Evolutionary conservation across 129 eudicot genomes (phyloP).

Genomic region (Kitagawia praeruptora): DNA sequence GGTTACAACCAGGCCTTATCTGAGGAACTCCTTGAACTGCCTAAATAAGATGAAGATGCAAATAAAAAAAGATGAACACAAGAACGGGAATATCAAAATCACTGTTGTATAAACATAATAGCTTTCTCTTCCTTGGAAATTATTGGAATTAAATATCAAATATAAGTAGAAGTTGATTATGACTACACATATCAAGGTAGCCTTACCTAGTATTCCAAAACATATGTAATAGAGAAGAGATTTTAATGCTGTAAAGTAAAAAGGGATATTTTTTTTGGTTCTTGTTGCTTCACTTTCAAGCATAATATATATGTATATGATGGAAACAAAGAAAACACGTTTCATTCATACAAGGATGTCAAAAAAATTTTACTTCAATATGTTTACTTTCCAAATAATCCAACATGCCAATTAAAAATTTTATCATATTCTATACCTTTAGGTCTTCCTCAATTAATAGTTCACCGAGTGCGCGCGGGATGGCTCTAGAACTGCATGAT

Average conservation of each 20-base stretch:
- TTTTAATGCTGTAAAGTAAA: neutral
- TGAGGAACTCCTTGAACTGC: constrained; percentile 46
- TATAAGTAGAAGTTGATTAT: neutral
- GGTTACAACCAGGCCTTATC: constrained; percentile 46
- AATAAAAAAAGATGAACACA: neutral
- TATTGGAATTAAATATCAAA: neutral
- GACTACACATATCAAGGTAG: neutral
- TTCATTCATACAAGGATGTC: neutral
- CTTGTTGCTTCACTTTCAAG: neutral
- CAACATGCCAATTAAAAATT: neutral
- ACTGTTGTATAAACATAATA: neutral
- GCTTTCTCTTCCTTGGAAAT: neutral
- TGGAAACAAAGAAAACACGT: neutral
- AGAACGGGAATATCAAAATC: neutral
- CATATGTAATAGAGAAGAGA: neutral
- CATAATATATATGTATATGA: neutral
- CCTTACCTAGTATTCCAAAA: neutral
- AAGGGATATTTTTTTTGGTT: neutral
- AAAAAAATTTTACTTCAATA: neutral
- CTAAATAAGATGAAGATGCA: constrained; percentile 18
- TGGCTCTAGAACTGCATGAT: constrained; percentile 50
- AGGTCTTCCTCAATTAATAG: constrained; percentile 49
- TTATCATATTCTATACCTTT: constrained; percentile 28
- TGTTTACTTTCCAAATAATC: neutral
- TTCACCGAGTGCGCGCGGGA: constrained; percentile 48